Evolutionary conservation across 202 grass and related monocot genomes (phyloP), one percentile per base, ranked within the genome.

Genomic region (Schoenoplectus triqueter): DNA sequence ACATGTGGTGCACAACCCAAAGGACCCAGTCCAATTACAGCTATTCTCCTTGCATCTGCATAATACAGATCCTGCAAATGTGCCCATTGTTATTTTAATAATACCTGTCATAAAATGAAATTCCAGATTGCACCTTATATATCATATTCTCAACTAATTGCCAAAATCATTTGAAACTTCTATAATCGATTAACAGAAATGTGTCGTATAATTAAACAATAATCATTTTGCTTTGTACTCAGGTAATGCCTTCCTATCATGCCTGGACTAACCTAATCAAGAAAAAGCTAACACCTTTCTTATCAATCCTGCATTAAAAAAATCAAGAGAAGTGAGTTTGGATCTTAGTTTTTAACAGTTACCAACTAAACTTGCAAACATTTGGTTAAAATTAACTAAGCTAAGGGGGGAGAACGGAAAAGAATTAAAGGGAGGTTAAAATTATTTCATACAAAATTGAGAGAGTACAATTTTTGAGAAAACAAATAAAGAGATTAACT

Each of bases 1-100:
- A 90, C 88, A 15, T 87, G 78, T 66, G 92, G 92, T 42, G 85
- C 84, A 87, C 92, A 94, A 54, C 92, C 92, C 6, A 94, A 85
- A 78, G 90, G 92, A 79, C 84, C 85, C 65, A 90, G 78, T 21
- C 88, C 92, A 59, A 94, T 77, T 81, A 94, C 90, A 52, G 87
- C 90, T 75, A 90, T 84, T 85, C 88, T 89, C 73, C 88, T 77
- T 71, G 67, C 90, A 19, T 71, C 90, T 0, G 82, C 92, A 83
- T 94, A 87, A 65, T 94, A 94, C 66, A 94, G 73, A 87, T 90
- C 88, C 86, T 89, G 85, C 78, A 80, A 10, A 18, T 50, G 10
- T 10, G 9, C 21, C 11, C 31, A 61, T 44, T 60, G 1, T 17
- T 42, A 42, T 55, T 73, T 73, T 20, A 50, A 47, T 20, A 22